A percentile compares a stretch with the other conserved stretches of the same genome.
These are phyloP conservation scores for Chenopodium suecicum DNA, from an alignment of 148 eudicot species.

Conservation along the genomic window DNA sequence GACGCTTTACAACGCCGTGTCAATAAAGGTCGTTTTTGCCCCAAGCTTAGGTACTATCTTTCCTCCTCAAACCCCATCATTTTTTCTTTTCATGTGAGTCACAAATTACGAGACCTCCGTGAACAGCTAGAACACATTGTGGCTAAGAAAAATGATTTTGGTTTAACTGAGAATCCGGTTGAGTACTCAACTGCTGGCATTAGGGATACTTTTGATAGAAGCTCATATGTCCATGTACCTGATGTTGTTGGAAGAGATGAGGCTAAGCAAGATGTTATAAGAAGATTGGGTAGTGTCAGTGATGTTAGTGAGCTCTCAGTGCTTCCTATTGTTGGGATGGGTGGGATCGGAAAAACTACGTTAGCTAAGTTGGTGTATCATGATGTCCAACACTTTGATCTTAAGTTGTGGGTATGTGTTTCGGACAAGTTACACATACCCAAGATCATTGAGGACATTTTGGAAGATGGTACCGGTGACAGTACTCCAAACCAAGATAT, in stretches of 20 bases:
- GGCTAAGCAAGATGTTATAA: constrained; percentile 15
- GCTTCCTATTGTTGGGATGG: constrained; percentile 31
- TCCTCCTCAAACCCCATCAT: constrained; percentile 2
- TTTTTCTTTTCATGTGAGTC: constrained; percentile 5
- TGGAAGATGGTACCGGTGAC: not conserved
- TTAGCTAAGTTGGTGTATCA: constrained; percentile 28
- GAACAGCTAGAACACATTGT: constrained; percentile 19
- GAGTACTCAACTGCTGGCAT: not conserved
- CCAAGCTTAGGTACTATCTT: constrained; percentile 14
- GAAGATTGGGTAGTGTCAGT: not conserved
- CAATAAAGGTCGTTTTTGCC: not conserved
- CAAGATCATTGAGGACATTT: constrained; percentile 12
- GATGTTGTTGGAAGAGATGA: constrained; percentile 29
- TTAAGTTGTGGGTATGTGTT: constrained; percentile 30
- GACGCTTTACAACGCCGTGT: constrained; percentile 7
- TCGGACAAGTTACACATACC: constrained; percentile 20
- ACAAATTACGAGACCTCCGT: constrained; percentile 15
- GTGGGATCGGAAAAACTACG: constrained; percentile 40
- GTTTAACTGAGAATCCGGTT: constrained; percentile 22
- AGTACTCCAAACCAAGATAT: not conserved
- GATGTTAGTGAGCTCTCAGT: not conserved
- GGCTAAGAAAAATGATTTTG: constrained; percentile 14
- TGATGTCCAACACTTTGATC: constrained; percentile 22
- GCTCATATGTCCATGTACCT: not conserved
- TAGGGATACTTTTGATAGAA: constrained; percentile 18